A percentile compares a stretch with the other conserved stretches of the same genome.
Evolutionary conservation across 208 protist species (phyloP).

Genomic region (Leishmania lainsoni): DNA sequence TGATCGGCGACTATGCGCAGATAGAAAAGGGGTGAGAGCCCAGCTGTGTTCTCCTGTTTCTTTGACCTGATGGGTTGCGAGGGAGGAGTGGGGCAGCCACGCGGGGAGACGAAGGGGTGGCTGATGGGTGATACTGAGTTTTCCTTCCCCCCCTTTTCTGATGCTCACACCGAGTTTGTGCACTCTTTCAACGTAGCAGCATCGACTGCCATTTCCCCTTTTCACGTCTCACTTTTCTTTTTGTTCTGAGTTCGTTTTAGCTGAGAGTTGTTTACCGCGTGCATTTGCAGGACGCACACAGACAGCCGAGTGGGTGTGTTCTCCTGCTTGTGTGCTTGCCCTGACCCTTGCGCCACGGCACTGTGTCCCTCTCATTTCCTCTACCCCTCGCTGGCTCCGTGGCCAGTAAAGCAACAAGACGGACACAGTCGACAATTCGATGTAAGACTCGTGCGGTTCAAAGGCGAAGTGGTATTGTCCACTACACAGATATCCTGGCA

Average conservation of each 20-base stretch:
- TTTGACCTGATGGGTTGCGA: not conserved
- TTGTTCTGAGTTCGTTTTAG: not conserved
- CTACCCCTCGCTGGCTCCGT: not conserved
- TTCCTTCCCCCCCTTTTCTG: not conserved
- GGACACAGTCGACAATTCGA: no score
- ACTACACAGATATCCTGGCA: no score
- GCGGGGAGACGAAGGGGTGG: no score
- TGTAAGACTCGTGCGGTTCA: no score
- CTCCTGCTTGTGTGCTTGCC: not conserved
- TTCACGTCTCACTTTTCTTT: not conserved
- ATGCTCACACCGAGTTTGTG: not conserved
- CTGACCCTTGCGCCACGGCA: not conserved
- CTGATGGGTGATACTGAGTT: no score
- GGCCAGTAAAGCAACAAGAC: not conserved
- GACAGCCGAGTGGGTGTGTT: not conserved
- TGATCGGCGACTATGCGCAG: not conserved
- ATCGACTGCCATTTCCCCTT: not conserved
- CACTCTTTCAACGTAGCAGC: not conserved
- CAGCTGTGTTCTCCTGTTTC: not conserved
- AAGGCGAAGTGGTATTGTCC: no score
- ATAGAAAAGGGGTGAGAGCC: not conserved
- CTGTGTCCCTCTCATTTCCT: not conserved
- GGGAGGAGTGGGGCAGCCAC: not conserved
- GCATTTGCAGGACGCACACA: constrained; percentile 5
- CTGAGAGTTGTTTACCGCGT: not conserved